These are phyloP conservation scores for grape (Vitis vinifera) DNA, from an alignment of 164 flowering plant genomes.

Conservation along the genomic window DNA sequence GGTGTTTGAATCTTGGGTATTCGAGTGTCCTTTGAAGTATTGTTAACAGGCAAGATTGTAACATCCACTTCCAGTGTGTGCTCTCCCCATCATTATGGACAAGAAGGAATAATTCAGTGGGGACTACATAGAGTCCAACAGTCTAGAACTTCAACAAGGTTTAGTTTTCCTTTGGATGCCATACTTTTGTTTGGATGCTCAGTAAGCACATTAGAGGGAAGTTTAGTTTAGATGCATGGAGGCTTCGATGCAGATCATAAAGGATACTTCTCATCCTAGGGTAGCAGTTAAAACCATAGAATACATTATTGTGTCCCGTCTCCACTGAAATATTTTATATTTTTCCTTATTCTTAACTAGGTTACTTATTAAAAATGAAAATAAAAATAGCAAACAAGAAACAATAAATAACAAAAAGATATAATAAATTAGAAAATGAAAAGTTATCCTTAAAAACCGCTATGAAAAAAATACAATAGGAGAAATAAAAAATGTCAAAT, in stretches of 20 bases:
- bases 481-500: too few relatives aligned
- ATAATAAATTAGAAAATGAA: too few relatives aligned
- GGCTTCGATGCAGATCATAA: background rate
- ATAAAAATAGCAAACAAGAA: too few relatives aligned
- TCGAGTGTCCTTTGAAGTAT: slow-evolving; percentile 6
- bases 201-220: too few relatives aligned
- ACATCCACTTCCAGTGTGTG: slow-evolving; percentile 21
- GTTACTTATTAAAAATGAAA: too few relatives aligned
- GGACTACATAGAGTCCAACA: slow-evolving; percentile 3
- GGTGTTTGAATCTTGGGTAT: background rate
- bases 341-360: too few relatives aligned
- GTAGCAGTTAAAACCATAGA: too few relatives aligned
- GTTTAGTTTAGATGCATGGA: too few relatives aligned
- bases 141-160: background rate
- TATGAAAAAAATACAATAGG: too few relatives aligned
- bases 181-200: background rate
- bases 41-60: background rate
- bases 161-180: background rate
- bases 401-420: too few relatives aligned
- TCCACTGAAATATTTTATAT: background rate
- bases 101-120: slow-evolving; percentile 13
- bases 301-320: background rate
- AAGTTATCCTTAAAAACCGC: too few relatives aligned
- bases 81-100: slow-evolving; percentile 25
- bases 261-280: background rate